Conservation (phyloP, 345 rosid genomes). For the Anacardium occidentale region DNA sequence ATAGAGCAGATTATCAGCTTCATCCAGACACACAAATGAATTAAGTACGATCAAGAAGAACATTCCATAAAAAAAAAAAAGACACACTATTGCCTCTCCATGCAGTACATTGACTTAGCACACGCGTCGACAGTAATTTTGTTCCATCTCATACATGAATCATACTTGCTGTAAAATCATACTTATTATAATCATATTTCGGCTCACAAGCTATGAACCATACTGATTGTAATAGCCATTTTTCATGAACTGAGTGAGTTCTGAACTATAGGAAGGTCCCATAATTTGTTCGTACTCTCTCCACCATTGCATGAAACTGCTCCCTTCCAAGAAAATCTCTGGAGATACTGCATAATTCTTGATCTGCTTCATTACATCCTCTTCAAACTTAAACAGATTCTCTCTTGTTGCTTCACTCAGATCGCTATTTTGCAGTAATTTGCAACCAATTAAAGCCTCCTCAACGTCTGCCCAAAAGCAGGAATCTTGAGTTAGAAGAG, state of each 20-base stretch:
- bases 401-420: constrained; percentile 9
- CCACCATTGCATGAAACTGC: constrained; percentile 85
- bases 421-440: constrained; percentile 12
- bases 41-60: no score
- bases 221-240: constrained; percentile 25
- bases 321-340: constrained; percentile 52
- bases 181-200: no score
- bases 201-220: neutral
- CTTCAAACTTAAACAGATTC: constrained; percentile 35
- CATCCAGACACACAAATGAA: no score
- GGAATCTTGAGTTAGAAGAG: constrained; percentile 51
- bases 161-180: no score
- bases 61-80: no score
- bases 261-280: constrained; percentile 20
- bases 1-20: no score
- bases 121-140: no score
- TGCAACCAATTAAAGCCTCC: constrained; percentile 44
- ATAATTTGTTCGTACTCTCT: constrained; percentile 32
- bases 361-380: constrained; percentile 40
- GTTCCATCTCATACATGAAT: no score
- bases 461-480: constrained; percentile 86
- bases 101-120: no score
- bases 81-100: no score
- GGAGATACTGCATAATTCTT: constrained; percentile 48
- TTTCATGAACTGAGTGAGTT: constrained; percentile 44